Evolutionary conservation across 2,329 filamentous ascomycete species (phyloP).

Genomic region (Pseudofabraea citricarpa): DNA sequence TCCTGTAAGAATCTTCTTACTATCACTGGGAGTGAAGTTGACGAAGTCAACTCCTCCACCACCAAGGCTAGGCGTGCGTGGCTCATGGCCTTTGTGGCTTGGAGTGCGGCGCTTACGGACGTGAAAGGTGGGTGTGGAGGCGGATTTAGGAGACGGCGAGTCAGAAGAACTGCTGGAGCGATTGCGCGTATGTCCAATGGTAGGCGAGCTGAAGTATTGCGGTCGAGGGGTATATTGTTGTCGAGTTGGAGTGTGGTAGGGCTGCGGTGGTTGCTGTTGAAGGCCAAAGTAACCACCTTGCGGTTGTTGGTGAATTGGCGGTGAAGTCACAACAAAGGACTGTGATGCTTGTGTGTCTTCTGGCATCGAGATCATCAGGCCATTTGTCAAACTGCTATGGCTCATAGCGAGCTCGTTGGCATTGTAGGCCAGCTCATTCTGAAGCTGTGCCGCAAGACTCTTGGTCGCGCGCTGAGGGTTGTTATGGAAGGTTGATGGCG

Average conservation of each 20-base stretch:
- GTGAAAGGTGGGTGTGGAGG: conserved; percentile 10
- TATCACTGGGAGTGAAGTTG: conserved; percentile 84
- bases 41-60: conserved; percentile 60
- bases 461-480: conserved; percentile 23
- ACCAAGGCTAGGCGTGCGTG: conserved; percentile 31
- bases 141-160: conserved; percentile 8
- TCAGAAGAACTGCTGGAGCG: conserved; percentile 12
- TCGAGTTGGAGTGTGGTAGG: conserved; percentile 1
- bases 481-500: conserved; percentile 18
- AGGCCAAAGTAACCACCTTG: conserved; percentile 12
- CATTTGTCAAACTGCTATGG: conserved; percentile 12
- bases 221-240: background rate
- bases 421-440: conserved; percentile 21
- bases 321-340: conserved; percentile 15
- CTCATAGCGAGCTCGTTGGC: conserved; percentile 13
- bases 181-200: conserved; percentile 4
- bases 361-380: conserved; percentile 27
- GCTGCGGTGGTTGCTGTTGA: conserved; percentile 5
- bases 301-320: conserved; percentile 10
- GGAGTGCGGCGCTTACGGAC: conserved; percentile 21
- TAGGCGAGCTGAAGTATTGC: background rate
- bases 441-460: conserved; percentile 23
- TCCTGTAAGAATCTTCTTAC: conserved; percentile 73
- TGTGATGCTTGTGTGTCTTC: conserved; percentile 10
- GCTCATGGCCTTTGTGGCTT: conserved; percentile 14